phyloP scores from a whole-genome alignment of 179 eudicot genomes.

The Camellia oleifera region DNA sequence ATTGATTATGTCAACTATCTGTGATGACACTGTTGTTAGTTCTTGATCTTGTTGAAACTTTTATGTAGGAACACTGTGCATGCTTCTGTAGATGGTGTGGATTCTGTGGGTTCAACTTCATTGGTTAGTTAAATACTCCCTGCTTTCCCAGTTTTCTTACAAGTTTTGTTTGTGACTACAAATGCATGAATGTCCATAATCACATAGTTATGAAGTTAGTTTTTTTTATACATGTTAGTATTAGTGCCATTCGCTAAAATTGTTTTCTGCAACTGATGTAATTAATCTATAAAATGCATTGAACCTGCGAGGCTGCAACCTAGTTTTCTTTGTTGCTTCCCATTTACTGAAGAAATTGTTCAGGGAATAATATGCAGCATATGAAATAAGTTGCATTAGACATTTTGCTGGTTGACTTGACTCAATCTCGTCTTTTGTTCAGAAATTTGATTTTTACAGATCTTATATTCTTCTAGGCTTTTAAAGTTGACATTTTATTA shows the following conservation, averaged over 20 bases:
- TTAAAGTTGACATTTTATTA: too few relatives aligned
- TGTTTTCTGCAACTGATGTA: neutral
- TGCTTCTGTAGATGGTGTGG: slow-evolving; percentile 42
- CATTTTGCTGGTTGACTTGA: too few relatives aligned
- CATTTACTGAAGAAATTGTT: neutral
- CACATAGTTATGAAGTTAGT: neutral
- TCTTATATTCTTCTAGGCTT: too few relatives aligned
- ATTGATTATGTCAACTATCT: neutral
- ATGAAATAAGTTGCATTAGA: too few relatives aligned
- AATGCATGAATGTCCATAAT: neutral
- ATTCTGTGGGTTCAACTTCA: slow-evolving; percentile 37
- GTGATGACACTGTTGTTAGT: neutral
- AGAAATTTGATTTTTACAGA: too few relatives aligned
- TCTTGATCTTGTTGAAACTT: slow-evolving; percentile 5
- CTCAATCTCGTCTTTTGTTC: too few relatives aligned
- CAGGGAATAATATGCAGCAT: neutral
- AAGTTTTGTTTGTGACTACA: neutral
- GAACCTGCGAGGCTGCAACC: neutral
- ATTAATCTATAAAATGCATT: neutral
- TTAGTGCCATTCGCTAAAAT: neutral
- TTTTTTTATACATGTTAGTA: neutral
- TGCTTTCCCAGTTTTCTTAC: neutral
- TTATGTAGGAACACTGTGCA: slow-evolving; percentile 31
- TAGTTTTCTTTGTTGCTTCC: neutral
- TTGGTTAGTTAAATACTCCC: slow-evolving; percentile 34